These are phyloP conservation scores for Ophiostoma sp. DNA, from an alignment of 2,329 filamentous ascomycete species.

Conservation along the genomic window DNA sequence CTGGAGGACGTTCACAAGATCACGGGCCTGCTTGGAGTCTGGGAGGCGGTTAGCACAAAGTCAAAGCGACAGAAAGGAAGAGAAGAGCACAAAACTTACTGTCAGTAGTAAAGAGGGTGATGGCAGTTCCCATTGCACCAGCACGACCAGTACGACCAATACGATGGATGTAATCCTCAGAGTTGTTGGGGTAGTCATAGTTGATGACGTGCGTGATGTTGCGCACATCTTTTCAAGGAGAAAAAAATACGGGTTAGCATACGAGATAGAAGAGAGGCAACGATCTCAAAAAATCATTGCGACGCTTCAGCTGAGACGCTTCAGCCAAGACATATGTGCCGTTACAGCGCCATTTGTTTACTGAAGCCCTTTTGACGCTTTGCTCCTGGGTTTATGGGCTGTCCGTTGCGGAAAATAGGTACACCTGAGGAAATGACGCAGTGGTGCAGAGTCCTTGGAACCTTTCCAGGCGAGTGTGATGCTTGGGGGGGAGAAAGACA, in stretches of 20 bases:
- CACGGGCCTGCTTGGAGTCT: slow-evolving; percentile 94
- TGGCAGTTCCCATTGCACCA: slow-evolving; percentile 89
- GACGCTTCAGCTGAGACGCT: slow-evolving; percentile 60
- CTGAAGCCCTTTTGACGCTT: slow-evolving; percentile 44
- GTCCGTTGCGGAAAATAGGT: slow-evolving; percentile 51
- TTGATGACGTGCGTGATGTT: slow-evolving; percentile 99
- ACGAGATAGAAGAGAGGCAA: slow-evolving; percentile 39
- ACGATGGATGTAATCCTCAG: slow-evolving; percentile 97
- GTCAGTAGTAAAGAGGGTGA: slow-evolving; percentile 98
- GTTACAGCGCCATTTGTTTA: slow-evolving; percentile 38
- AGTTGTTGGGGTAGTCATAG: slow-evolving; percentile 99
- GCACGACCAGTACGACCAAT: slow-evolving; percentile 95
- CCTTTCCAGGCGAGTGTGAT: slow-evolving; percentile 32
- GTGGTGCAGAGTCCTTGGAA: slow-evolving; percentile 21
- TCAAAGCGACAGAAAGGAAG: not conserved
- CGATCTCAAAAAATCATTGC: slow-evolving; percentile 45
- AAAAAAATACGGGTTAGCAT: slow-evolving; percentile 66
- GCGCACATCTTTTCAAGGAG: slow-evolving; percentile 80
- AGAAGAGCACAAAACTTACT: slow-evolving; percentile 58
- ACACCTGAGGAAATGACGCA: slow-evolving; percentile 45
- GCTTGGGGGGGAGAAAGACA: slow-evolving; percentile 48
- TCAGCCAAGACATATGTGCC: slow-evolving; percentile 49
- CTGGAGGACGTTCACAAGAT: slow-evolving; percentile 84
- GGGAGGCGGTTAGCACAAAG: not conserved
- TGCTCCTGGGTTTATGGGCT: slow-evolving; percentile 55